phyloP scores from a whole-genome alignment of 2,329 filamentous ascomycete genomes.

The Beauveria sp. region DNA sequence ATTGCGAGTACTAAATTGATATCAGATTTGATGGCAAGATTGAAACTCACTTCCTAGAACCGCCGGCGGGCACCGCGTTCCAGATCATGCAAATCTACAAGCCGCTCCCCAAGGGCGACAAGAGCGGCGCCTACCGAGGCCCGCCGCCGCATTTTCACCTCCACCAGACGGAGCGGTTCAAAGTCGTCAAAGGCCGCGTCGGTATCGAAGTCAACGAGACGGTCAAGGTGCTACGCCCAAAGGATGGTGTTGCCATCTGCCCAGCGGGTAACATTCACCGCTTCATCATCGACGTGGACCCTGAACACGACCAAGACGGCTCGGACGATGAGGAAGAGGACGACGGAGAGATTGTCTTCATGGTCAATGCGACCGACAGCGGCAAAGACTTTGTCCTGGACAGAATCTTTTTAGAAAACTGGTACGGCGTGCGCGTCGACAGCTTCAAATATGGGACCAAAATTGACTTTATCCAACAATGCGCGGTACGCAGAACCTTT shows the following conservation, averaged over 20 bases:
- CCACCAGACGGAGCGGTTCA: background rate
- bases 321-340: background rate
- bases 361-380: background rate
- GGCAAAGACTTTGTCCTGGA: background rate
- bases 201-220: background rate
- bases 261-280: background rate
- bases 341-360: background rate
- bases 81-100: background rate
- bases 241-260: background rate
- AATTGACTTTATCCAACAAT: background rate
- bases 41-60: background rate
- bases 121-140: background rate
- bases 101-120: background rate
- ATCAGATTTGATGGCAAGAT: background rate
- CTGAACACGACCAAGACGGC: background rate
- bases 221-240: background rate
- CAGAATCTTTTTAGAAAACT: background rate
- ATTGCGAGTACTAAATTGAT: background rate
- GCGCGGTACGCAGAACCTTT: background rate
- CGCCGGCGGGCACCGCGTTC: background rate
- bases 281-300: background rate
- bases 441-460: background rate
- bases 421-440: background rate
- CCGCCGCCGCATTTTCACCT: background rate
- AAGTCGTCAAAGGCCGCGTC: background rate